Evolutionary conservation across 805 yeast species (phyloP).

Genomic region (Metschnikowia vanudenii): DNA sequence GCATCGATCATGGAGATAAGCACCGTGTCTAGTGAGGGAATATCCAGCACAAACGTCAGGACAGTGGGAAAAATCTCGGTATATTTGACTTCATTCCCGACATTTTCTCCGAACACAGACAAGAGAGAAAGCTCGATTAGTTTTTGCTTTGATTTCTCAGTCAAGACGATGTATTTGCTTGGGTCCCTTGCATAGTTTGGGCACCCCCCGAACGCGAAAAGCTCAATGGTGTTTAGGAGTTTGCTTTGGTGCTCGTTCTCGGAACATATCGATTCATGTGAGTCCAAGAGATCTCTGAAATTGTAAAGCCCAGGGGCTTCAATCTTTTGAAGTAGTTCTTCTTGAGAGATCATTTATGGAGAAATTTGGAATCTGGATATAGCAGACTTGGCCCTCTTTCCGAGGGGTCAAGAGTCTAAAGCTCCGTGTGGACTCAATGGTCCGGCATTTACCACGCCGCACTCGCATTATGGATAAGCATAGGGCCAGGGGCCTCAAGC

Average conservation of each 20-base stretch:
- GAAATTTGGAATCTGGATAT: background rate
- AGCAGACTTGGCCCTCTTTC: background rate
- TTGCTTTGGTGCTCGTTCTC: background rate
- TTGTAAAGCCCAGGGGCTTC: constrained; percentile 3
- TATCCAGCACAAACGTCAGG: constrained; percentile 3
- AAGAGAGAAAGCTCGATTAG: constrained; percentile 30
- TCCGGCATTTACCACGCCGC: background rate
- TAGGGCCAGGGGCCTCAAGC: background rate
- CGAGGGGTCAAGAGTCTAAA: background rate
- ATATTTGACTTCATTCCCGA: constrained; percentile 20
- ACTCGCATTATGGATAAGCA: background rate
- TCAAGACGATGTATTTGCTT: constrained; percentile 17
- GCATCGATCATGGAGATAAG: constrained; percentile 29
- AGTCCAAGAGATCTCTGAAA: constrained; percentile 9
- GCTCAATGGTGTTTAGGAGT: constrained; percentile 31
- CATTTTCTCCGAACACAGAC: constrained; percentile 24
- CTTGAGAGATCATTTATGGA: background rate
- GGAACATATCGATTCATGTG: background rate
- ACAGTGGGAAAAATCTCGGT: constrained; percentile 16
- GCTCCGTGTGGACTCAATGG: background rate
- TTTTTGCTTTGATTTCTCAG: constrained; percentile 19
- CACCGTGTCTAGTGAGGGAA: constrained; percentile 19
- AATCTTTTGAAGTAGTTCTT: background rate
- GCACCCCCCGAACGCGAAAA: constrained; percentile 39
- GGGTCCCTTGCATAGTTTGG: constrained; percentile 24